Percentiles rank a stretch among this genome's conserved stretches.
These are phyloP conservation scores for Neocucurbitaria cava DNA, from an alignment of 2,329 filamentous ascomycete genomes.

Conservation along the genomic window DNA sequence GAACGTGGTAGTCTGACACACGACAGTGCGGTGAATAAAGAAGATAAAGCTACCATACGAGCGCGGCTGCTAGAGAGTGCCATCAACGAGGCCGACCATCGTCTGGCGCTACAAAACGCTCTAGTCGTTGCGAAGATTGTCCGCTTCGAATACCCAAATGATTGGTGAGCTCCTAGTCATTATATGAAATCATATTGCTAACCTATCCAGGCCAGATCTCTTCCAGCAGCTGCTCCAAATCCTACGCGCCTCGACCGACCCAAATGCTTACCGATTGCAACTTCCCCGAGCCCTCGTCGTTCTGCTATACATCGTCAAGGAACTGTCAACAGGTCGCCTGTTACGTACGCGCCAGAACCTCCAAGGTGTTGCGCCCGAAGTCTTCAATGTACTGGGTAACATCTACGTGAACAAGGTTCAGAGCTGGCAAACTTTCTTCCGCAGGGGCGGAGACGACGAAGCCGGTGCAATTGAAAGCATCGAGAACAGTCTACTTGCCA, in stretches of 20 bases:
- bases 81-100: slow-evolving; percentile 75
- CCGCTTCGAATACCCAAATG: slow-evolving; percentile 84
- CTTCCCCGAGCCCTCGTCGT: slow-evolving; percentile 77
- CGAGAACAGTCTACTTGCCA: slow-evolving; percentile 76
- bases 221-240: slow-evolving; percentile 56
- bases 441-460: slow-evolving; percentile 64
- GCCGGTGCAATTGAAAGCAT: slow-evolving; percentile 68
- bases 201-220: slow-evolving; percentile 44
- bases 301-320: slow-evolving; percentile 86
- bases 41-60: slow-evolving; percentile 80
- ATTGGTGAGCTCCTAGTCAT: slow-evolving; percentile 65
- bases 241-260: slow-evolving; percentile 63
- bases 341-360: slow-evolving; percentile 77
- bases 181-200: slow-evolving; percentile 7
- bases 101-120: slow-evolving; percentile 85
- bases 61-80: slow-evolving; percentile 77
- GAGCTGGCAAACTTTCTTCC: slow-evolving; percentile 70
- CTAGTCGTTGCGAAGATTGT: slow-evolving; percentile 87
- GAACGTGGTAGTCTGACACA: slow-evolving; percentile 13
- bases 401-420: slow-evolving; percentile 79
- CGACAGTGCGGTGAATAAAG: slow-evolving; percentile 63
- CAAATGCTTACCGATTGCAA: slow-evolving; percentile 66
- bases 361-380: slow-evolving; percentile 79
- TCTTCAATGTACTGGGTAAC: slow-evolving; percentile 78
- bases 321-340: slow-evolving; percentile 81